Percentiles rank a stretch among this genome's conserved stretches.
These are phyloP conservation scores for Aspergillus spinulosporus DNA, from an alignment of 2,329 filamentous ascomycete species.

Conservation along the genomic window DNA sequence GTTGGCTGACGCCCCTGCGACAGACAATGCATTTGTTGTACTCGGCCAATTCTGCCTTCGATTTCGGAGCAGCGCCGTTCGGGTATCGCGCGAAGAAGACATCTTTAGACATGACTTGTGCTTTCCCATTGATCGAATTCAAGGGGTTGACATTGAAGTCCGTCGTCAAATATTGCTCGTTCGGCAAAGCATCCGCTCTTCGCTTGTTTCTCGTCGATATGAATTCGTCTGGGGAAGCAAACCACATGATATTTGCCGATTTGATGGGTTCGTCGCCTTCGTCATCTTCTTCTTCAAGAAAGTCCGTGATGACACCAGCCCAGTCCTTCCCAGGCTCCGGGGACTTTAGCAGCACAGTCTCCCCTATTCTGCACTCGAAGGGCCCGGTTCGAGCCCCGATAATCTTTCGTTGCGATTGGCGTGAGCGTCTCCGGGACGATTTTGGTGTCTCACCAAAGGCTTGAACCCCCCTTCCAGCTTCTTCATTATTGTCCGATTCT, in stretches of 20 bases:
- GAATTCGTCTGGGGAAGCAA: constrained; percentile 80
- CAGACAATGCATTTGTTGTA: constrained; percentile 88
- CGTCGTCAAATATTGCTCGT: constrained; percentile 88
- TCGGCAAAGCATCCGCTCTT: constrained; percentile 74
- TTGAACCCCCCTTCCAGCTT: constrained; percentile 18
- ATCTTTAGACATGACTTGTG: constrained; percentile 73
- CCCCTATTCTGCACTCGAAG: constrained; percentile 79
- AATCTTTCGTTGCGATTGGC: constrained; percentile 54
- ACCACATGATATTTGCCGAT: constrained; percentile 91
- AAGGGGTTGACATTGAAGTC: constrained; percentile 86
- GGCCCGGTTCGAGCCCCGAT: constrained; percentile 78
- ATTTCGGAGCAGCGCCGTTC: constrained; percentile 70
- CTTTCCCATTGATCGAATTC: constrained; percentile 86
- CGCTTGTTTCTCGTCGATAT: constrained; percentile 82
- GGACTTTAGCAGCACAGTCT: constrained; percentile 82
- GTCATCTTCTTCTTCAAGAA: constrained; percentile 71
- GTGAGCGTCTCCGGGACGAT: constrained; percentile 31
- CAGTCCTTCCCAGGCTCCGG: constrained; percentile 85
- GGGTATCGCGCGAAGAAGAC: constrained; percentile 71
- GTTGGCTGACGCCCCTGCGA: constrained; percentile 81
- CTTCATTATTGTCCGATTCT: constrained; percentile 26
- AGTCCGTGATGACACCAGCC: constrained; percentile 85
- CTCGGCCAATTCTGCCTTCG: constrained; percentile 60
- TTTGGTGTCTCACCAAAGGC: constrained; percentile 25
- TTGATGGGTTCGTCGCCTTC: constrained; percentile 55